phyloP scores from a whole-genome alignment of 768 basidiomycete species.

The Mycena crocata region DNA sequence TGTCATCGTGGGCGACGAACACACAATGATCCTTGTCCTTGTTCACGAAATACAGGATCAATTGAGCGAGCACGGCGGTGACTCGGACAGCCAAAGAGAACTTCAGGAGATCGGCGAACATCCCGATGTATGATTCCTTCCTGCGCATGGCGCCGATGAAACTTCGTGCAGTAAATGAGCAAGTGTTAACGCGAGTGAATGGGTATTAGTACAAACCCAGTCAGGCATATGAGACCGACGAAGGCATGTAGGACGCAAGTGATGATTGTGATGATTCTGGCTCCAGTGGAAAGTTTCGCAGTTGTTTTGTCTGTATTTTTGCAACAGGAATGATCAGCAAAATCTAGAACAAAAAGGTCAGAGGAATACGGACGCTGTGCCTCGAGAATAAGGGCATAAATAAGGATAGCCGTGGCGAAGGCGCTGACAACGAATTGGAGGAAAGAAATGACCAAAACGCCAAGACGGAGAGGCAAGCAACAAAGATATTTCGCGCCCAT shows the following conservation, averaged over 20 bases:
- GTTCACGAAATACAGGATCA: conserved; percentile 47
- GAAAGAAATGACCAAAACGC: conserved; percentile 53
- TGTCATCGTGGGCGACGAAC: conserved; percentile 39
- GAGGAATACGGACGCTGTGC: conserved; percentile 32
- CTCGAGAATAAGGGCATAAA: conserved; percentile 46
- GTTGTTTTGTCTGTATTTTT: neutral
- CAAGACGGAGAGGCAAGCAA: conserved; percentile 56
- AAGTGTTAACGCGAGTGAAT: neutral
- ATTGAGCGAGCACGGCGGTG: neutral
- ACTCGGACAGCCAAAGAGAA: conserved; percentile 1
- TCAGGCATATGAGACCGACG: conserved; percentile 42
- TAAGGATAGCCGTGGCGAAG: conserved; percentile 41
- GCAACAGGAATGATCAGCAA: neutral
- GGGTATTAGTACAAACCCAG: neutral
- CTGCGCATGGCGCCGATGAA: conserved; percentile 53
- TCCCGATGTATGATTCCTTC: conserved; percentile 48
- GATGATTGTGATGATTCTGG: conserved; percentile 42
- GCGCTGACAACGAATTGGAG: conserved; percentile 51
- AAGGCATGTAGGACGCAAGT: conserved; percentile 45
- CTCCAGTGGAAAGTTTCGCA: neutral
- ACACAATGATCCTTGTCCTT: conserved; percentile 36
- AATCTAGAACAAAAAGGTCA: neutral
- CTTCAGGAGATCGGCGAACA: conserved; percentile 36
- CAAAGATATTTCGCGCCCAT: conserved; percentile 56
- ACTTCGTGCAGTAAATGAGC: conserved; percentile 34